Conservation (phyloP, 2,329 filamentous ascomycete species). For the Seiridium unicorne region DNA sequence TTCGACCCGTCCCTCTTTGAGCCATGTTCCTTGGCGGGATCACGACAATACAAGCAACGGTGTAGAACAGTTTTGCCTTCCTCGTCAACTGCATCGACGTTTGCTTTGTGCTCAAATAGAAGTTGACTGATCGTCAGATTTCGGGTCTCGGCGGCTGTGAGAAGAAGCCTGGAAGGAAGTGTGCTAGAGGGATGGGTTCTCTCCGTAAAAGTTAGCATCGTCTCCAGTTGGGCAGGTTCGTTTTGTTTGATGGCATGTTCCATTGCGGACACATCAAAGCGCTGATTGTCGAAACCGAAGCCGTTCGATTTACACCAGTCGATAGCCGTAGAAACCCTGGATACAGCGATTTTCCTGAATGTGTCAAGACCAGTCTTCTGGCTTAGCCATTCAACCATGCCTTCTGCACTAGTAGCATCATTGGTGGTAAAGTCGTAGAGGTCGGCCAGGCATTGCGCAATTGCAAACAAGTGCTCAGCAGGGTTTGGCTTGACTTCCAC, state of each 20-base stretch:
- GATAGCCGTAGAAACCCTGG: neutral
- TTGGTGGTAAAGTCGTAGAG: neutral
- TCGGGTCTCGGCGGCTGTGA: neutral
- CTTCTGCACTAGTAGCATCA: neutral
- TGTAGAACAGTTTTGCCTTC: conserved; percentile 1
- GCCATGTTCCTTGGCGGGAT: neutral
- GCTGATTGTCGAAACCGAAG: neutral
- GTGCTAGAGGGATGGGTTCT: neutral
- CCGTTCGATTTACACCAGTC: neutral
- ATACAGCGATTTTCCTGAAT: neutral
- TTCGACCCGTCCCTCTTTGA: neutral
- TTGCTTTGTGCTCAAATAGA: neutral
- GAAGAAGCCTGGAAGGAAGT: neutral
- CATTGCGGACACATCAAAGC: neutral
- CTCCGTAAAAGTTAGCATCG: neutral
- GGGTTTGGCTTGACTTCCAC: neutral
- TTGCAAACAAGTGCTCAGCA: neutral
- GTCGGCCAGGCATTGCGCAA: neutral
- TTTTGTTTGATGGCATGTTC: neutral
- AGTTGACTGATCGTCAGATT: neutral
- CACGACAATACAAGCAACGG: neutral
- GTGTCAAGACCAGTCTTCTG: neutral
- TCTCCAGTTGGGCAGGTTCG: neutral
- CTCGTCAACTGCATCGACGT: neutral
- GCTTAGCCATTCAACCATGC: neutral